Evolutionary conservation across 768 basidiomycete species (phyloP), one percentile per base, ranked within the genome.

Genomic region (Leccinum pellstonianum): DNA sequence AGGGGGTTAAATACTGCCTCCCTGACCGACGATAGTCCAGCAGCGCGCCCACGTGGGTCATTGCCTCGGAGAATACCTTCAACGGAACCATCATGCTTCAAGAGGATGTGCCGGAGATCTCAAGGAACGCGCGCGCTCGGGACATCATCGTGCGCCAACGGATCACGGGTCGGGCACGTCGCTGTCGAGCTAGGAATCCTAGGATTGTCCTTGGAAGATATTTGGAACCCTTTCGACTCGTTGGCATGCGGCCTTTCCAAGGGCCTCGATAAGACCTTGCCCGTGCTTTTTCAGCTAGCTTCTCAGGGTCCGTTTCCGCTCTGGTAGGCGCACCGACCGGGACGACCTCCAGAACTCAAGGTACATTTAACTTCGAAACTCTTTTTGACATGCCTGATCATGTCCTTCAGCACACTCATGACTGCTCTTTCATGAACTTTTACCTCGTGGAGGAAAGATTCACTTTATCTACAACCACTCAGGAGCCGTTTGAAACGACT

Each of bases 151-250:
- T 95, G 84, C 96, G 98, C 68, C 31, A 93, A 97, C 70, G 96
- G 95, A 33, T 96, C 96, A 9, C 86, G 96, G 51, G 83, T 98
- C 56, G 98, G 95, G 95, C 91, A 99, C 64, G 92, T 88, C 11
- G 91, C 91, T 5, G 85, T 87, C 5, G 90, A 87, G 74, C 88
- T 86, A 1, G 80, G 77, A 7, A 27, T 27, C 25, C 25, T 27
- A 27, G 25, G 25, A 27, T 83, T 75, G 9, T 71, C 86, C 1
- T 70, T 98, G 52, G 85, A 86, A 56, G 87, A 89, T 59, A 83
- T 98, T 8, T 89, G 89, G 68, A 85, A 80, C 27, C 94, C 95
- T 0, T 95, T 98, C 74, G 95, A 99, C 70, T 87, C 1, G 86
- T 94, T 67, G 93, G 91, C 62, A 72, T 96, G 19, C 98, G 27